A percentile compares a stretch with the other conserved stretches of the same genome.
Evolutionary conservation across 768 basidiomycete genomes (phyloP).

Genomic region (Candolleomyces efflorescens): DNA sequence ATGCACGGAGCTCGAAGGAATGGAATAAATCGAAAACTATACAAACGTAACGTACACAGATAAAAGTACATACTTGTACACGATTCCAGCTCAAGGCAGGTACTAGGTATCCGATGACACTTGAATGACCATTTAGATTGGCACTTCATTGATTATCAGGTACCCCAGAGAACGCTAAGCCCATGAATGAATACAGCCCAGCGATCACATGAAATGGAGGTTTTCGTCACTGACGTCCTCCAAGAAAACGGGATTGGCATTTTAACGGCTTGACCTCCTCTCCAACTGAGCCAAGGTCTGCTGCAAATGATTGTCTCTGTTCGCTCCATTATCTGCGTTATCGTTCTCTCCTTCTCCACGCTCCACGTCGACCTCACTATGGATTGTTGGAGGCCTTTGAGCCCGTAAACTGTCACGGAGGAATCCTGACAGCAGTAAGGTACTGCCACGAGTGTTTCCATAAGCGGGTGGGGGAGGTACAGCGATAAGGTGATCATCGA

Average conservation of each 20-base stretch:
- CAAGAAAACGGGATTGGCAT: background rate
- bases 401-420: slow-evolving; percentile 45
- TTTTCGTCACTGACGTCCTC: background rate
- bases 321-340: slow-evolving; percentile 44
- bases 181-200: background rate
- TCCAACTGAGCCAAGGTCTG: slow-evolving; percentile 45
- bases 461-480: slow-evolving; percentile 73
- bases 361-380: slow-evolving; percentile 30
- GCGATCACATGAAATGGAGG: background rate
- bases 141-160: background rate
- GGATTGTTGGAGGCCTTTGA: slow-evolving; percentile 39
- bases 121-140: background rate
- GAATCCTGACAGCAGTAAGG: slow-evolving; percentile 51
- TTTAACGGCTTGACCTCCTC: background rate
- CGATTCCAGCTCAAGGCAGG: too few relatives aligned
- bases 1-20: too few relatives aligned
- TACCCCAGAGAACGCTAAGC: background rate
- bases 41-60: too few relatives aligned
- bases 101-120: too few relatives aligned
- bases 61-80: too few relatives aligned
- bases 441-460: slow-evolving; percentile 69
- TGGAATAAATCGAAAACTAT: too few relatives aligned
- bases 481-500: slow-evolving; percentile 67
- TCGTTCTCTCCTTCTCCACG: slow-evolving; percentile 53
- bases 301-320: slow-evolving; percentile 49